Evolutionary conservation across 805 yeast genomes (phyloP), one percentile per base, ranked within the genome.

Genomic region (Vanderwaltozyma tropicalis): DNA sequence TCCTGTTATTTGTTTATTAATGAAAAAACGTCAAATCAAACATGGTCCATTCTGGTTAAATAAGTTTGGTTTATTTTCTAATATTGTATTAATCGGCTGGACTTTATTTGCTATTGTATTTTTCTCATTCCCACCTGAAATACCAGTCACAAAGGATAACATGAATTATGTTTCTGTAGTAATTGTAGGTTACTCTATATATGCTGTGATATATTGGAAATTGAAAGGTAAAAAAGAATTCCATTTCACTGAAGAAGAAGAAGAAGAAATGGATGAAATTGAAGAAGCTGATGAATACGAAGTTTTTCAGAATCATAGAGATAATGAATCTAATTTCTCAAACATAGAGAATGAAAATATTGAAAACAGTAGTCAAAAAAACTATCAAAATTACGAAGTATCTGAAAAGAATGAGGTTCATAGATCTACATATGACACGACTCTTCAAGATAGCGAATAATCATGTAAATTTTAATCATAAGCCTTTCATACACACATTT

Each of bases 11-110:
- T 76, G 74, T 46, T 56, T 74, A 39, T 56, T 76, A 41, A 43
- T 51, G 42, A 69, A 61, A 48, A 57, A 47, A 37, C 55, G 63
- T 43, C 38, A 57, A 12, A 72, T 76, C 43, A 62, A 53, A 43
- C 78, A 67, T 52, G 86, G 86, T 30, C 84, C 81, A 27, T 78
- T 75, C 57, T 78, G 85, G 81, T 49, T 71, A 37, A 81, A 82
- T 4, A 62, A 64, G 38, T 34, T 73, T 39, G 85, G 85, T 2
- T 47, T 61, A 1, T 43, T 72, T 34, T 58, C 71, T 35, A 77
- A 78, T 50, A 48, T 67, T 18, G 70, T 78, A 2, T 61, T 72
- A 13, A 41, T 78, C 4, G 46, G 55, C 3, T 80, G 85, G 82
- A 67, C 83, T 0, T 34, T 68, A 0, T 80, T 80, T 49, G 69